Evolutionary conservation across 345 rosid species (phyloP), one percentile per base, ranked within the genome.

Genomic region (Citrus australasica): DNA sequence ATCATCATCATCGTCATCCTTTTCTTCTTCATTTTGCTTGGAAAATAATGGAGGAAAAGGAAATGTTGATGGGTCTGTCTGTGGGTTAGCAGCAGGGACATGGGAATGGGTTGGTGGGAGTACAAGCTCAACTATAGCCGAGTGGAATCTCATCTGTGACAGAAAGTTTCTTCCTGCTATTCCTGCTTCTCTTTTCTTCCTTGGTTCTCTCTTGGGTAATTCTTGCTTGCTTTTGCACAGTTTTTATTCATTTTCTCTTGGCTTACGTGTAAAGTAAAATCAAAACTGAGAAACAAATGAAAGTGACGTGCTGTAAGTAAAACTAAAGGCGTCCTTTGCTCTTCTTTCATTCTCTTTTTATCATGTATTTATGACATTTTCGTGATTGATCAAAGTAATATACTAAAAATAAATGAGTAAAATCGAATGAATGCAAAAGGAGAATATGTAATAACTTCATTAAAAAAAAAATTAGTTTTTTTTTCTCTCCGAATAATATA

Each of bases 101-200:
- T 94, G 95, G 98, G 93, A 92, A 76, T 94, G 95, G 97, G 75
- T 87, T 9, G 90, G 84, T n/a, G 89, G 88, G 9, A 73, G 74
- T 25, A 76, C 40, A 42, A 81, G 86, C 40, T 88, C 95, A 59
- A 81, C 81, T 7, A 84, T 92, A 30, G 86, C 94, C 1, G 95
- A 93, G 70, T 93, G 95, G 94, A 78, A 81, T 78, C 94, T 93
- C 27, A 66, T 92, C 0, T 90, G 97, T 76, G 85, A 92, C 66
- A 90, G 84, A 59, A 90, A 80, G 82, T 92, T 89, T 81, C 86
- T 92, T 33, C 92, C 90, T 33, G 94, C 94, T 19, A 59, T 89
- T n/a, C 98, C 98, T 1, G 87, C 95, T 6, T 89, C 92, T 6
- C 88, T 89, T 59, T 91, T 93, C 87, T 93, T 93, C 64, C 75